Percentiles rank a stretch among this genome's conserved stretches.
phyloP scores from a whole-genome alignment of 176 grass and related monocot species.

The Oryza longistaminata region DNA sequence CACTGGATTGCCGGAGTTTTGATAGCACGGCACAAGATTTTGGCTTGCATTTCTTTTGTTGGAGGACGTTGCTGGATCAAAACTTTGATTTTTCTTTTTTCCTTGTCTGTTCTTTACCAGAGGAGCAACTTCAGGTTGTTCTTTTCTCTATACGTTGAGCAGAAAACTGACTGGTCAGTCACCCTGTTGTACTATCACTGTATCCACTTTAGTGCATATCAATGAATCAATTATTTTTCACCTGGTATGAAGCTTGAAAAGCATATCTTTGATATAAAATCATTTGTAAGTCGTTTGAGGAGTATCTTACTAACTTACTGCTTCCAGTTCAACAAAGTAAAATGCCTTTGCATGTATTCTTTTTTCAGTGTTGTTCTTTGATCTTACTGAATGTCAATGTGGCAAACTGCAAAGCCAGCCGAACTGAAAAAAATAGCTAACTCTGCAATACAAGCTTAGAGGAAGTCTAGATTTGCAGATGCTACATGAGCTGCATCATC shows the following conservation, averaged over 20 bases:
- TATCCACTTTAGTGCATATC: conserved; percentile 37
- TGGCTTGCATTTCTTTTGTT: conserved; percentile 24
- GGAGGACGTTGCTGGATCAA: conserved; percentile 26
- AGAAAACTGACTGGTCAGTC: conserved; percentile 38
- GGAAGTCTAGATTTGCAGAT: background rate
- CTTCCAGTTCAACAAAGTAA: conserved; percentile 2
- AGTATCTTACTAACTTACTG: conserved; percentile 7
- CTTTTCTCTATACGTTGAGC: conserved; percentile 25
- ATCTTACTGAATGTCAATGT: background rate
- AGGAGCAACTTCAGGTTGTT: conserved; percentile 29
- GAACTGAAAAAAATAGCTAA: background rate
- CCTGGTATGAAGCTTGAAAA: conserved; percentile 1
- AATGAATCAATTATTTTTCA: conserved; percentile 42
- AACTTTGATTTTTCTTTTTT: conserved; percentile 18
- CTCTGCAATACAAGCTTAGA: conserved; percentile 1
- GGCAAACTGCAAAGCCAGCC: background rate
- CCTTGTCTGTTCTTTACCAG: conserved; percentile 25
- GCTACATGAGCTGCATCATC: background rate
- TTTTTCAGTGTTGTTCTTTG: background rate
- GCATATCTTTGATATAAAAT: background rate
- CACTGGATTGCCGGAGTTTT: conserved; percentile 28
- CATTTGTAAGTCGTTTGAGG: background rate
- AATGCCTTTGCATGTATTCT: background rate
- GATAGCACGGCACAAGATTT: conserved; percentile 43
- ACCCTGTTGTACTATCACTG: conserved; percentile 35